Percentiles rank a stretch among this genome's conserved stretches.
These are phyloP conservation scores for Candida suzukii DNA, from an alignment of 805 yeast species.

Conservation along the genomic window DNA sequence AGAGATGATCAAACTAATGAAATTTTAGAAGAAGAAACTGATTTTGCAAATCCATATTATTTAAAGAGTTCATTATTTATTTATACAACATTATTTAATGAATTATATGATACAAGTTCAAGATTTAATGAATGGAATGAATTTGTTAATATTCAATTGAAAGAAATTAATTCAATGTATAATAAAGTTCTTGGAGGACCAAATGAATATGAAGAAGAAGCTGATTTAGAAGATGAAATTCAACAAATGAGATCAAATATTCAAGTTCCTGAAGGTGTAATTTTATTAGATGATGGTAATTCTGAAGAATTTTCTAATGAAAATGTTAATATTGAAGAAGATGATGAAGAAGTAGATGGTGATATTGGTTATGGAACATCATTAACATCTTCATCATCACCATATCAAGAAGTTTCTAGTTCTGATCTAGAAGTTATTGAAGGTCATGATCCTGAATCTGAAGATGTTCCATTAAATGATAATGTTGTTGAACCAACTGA, in stretches of 20 bases:
- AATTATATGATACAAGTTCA: conserved; percentile 17
- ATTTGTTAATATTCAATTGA: conserved; percentile 40
- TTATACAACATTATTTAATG: conserved; percentile 24
- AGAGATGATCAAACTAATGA: conserved; percentile 26
- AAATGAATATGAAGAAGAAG: conserved; percentile 15
- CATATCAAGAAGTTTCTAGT: background rate
- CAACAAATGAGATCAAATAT: background rate
- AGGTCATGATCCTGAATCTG: conserved; percentile 3
- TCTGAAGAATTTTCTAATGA: conserved; percentile 39
- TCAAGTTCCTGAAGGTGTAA: conserved; percentile 12
- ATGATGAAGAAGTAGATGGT: conserved; percentile 13
- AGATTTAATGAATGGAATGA: conserved; percentile 35
- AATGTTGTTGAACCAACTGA: conserved; percentile 14
- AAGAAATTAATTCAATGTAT: conserved; percentile 48
- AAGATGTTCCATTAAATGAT: conserved; percentile 13
- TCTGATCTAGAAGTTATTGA: background rate
- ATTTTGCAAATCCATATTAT: conserved; percentile 20
- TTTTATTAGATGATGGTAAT: conserved; percentile 30
- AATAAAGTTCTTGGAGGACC: conserved; percentile 51
- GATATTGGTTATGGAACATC: background rate
- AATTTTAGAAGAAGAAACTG: conserved; percentile 20
- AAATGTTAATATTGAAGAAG: conserved; percentile 18
- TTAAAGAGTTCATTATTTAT: conserved; percentile 24
- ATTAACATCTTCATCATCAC: too few species aligned
- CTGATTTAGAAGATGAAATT: conserved; percentile 3